phyloP scores from a whole-genome alignment of 768 basidiomycete genomes.

The Phlegmacium glaucopus region DNA sequence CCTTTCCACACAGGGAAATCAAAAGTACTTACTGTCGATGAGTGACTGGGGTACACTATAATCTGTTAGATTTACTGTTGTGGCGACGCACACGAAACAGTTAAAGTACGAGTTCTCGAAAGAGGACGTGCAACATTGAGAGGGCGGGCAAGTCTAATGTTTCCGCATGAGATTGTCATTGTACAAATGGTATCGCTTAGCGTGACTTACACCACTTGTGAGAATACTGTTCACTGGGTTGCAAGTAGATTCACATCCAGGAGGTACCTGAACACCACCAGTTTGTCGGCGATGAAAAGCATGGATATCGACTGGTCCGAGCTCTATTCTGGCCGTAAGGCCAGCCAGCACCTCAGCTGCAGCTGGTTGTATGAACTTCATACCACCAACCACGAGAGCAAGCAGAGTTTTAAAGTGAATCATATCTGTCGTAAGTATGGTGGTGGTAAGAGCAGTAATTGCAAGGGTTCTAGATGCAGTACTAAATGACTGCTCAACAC shows the following conservation, averaged over 20 bases:
- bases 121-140: constrained; percentile 34
- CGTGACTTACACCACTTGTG: constrained; percentile 14
- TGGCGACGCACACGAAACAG: constrained; percentile 39
- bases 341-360: background rate
- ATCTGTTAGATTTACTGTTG: constrained; percentile 24
- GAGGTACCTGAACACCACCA: constrained; percentile 19
- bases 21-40: constrained; percentile 34
- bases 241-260: constrained; percentile 30
- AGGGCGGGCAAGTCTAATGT: constrained; percentile 20
- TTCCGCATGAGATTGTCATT: background rate
- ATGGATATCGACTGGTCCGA: background rate
- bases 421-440: too few species aligned
- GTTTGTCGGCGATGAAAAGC: constrained; percentile 17
- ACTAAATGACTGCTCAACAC: too few species aligned
- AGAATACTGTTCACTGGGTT: constrained; percentile 20
- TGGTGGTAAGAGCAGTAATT: too few species aligned
- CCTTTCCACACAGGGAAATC: background rate
- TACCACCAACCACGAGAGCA: too few species aligned
- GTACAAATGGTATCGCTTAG: background rate
- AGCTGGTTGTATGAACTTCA: too few species aligned
- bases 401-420: too few species aligned
- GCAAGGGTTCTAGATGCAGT: too few species aligned
- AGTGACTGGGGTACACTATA: constrained; percentile 27
- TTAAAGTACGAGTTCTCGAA: constrained; percentile 39
- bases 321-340: background rate